Evolutionary conservation across 495 filamentous ascomycete species (phyloP).

Genomic region (Xylaria acuta): DNA sequence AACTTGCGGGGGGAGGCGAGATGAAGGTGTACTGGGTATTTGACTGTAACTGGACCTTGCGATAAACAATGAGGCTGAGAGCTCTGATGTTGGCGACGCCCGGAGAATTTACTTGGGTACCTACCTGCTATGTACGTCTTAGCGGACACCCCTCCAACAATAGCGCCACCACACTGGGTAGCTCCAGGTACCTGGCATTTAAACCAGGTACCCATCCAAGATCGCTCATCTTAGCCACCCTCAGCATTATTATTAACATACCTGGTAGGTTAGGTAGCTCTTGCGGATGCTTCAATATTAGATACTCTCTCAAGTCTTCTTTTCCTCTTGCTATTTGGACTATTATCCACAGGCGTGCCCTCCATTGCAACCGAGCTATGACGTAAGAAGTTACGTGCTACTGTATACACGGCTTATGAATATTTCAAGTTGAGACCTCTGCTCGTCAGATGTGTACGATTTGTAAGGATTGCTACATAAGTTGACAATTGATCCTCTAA

Average conservation of each 20-base stretch:
- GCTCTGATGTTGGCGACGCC: neutral
- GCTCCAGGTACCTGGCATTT: neutral
- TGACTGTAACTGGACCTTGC: neutral
- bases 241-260: no score
- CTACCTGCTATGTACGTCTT: neutral
- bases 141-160: conserved; percentile 20
- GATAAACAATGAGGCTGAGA: conserved; percentile 14
- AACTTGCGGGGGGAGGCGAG: neutral
- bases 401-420: neutral
- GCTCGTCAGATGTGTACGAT: no score
- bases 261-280: no score
- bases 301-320: no score
- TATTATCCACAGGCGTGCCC: no score
- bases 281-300: no score
- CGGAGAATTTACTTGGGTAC: conserved; percentile 9
- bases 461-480: no score
- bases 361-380: no score
- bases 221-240: no score
- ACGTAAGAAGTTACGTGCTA: no score
- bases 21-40: neutral
- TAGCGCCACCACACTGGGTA: conserved; percentile 24
- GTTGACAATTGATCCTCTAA: no score
- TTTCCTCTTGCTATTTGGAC: no score
- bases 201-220: neutral
- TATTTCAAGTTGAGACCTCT: neutral